A percentile compares a stretch with the other conserved stretches of the same genome.
Evolutionary conservation across 1,139 yeast genomes (phyloP).

Genomic region (Blastobotrys capitulatus): DNA sequence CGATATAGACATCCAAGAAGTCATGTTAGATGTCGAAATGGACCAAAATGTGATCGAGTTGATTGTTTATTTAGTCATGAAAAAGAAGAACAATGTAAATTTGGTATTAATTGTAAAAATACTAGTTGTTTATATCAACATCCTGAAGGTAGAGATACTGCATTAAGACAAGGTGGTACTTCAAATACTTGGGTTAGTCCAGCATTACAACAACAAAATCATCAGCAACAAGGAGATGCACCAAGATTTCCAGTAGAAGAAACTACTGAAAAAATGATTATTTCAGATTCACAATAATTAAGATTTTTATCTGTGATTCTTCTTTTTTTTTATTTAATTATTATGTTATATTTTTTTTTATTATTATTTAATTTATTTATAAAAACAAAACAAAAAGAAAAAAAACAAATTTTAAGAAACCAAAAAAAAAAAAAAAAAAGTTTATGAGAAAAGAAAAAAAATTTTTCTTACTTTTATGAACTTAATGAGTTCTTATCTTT

Average conservation of each 20-base stretch:
- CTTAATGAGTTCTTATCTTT: too few species aligned
- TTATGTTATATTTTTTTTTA: neutral
- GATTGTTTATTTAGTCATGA: slow-evolving; percentile 86
- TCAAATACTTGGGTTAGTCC: slow-evolving; percentile 37
- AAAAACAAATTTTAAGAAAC: neutral
- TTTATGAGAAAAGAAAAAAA: too few species aligned
- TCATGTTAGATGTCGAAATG: slow-evolving; percentile 71
- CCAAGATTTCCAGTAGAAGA: slow-evolving; percentile 76
- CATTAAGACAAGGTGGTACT: slow-evolving; percentile 13
- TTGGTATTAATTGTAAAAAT: slow-evolving; percentile 68
- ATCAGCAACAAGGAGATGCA: slow-evolving; percentile 30
- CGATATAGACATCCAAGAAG: slow-evolving; percentile 80
- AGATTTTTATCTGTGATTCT: neutral
- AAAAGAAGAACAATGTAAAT: slow-evolving; percentile 69
- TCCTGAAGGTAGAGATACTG: slow-evolving; percentile 59
- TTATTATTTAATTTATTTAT: neutral
- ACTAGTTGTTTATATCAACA: slow-evolving; percentile 66
- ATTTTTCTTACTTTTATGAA: too few species aligned
- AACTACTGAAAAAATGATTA: slow-evolving; percentile 61
- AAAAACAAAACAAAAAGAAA: neutral
- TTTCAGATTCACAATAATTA: slow-evolving; percentile 2
- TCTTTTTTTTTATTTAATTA: neutral
- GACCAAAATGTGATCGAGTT: slow-evolving; percentile 65
- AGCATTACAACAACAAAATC: too few species aligned
- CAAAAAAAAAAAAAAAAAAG: neutral